Evolutionary conservation across 768 basidiomycete genomes (phyloP), one percentile per base, ranked within the genome.

Genomic region (Asterophora parasitica): DNA sequence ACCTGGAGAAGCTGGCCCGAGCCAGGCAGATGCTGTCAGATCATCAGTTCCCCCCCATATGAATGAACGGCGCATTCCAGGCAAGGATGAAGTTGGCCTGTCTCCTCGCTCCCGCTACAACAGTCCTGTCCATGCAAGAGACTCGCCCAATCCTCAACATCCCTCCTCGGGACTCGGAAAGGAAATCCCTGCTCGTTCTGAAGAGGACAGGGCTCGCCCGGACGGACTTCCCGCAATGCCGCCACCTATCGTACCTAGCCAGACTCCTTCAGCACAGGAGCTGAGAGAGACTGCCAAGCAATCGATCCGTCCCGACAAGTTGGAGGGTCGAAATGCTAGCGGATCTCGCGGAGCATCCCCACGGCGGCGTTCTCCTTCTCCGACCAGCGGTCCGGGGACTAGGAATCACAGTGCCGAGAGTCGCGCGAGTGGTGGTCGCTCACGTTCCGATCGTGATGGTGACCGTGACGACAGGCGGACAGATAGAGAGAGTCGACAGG

Each of bases 211-310:
- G 39, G 48, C 59, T 17, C 71, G 71, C 23, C 54, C 57, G 12
- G 75, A 73, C 44, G 59, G 59, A 26, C 62, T 58, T n/a, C 73
- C 77, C 30, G 59, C 60, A 1, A 91, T 92, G 88, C 86, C 85
- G 10, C 89, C 90, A 4, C 89, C 89, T 13, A 73, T 70, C 19
- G 80, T 74, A 40, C 89, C 89, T 2, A 91, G 88, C 57, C 86
- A 89, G 57, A 89, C 88, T 0, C 66, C 71, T 5, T 85, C 84
- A 8, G 87, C 88, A 1, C 85, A 89, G 55, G 88, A 88, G 57
- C 73, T 90, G 12, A 77, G 89, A 42, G 86, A 87, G 60, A 88
- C 85, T 2, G 88, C 88, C 5, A 85, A 83, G 57, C 83, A 85
- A 58, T 74, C 79, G 12, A 76, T 82, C 30, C 72, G 80, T 58